phyloP scores from a whole-genome alignment of 2,329 filamentous ascomycete species.

The Penicillium occitanis region DNA sequence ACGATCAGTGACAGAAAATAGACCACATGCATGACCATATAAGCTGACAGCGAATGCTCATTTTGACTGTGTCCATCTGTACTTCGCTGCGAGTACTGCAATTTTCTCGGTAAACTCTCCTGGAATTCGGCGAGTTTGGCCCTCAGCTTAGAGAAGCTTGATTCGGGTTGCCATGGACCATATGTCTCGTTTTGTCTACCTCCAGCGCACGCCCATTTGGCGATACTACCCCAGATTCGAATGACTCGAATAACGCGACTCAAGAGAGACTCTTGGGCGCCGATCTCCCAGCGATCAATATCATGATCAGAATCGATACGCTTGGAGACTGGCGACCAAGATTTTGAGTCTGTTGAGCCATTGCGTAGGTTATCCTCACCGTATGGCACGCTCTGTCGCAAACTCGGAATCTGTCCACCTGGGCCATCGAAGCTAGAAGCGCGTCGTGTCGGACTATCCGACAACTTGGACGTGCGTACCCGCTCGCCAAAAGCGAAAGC shows the following conservation, averaged over 20 bases:
- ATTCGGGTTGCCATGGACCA: constrained; percentile 55
- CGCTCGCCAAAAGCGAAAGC: constrained; percentile 57
- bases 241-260: constrained; percentile 56
- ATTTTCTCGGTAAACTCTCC: constrained; percentile 52
- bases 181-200: constrained; percentile 53
- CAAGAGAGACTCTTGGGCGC: constrained; percentile 54
- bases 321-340: constrained; percentile 42
- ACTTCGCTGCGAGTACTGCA: constrained; percentile 53
- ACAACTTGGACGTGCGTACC: constrained; percentile 52
- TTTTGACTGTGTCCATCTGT: constrained; percentile 56
- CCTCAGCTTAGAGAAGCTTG: constrained; percentile 50
- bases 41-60: constrained; percentile 50
- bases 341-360: constrained; percentile 35
- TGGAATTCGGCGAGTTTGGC: constrained; percentile 51
- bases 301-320: constrained; percentile 46
- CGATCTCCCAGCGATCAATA: constrained; percentile 54
- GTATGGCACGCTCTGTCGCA: constrained; percentile 42
- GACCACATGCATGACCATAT: constrained; percentile 56
- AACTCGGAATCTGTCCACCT: constrained; percentile 43
- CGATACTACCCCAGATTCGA: constrained; percentile 57
- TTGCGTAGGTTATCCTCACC: constrained; percentile 42
- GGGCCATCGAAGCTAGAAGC: constrained; percentile 41
- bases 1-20: constrained; percentile 56
- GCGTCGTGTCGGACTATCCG: constrained; percentile 43
- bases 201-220: constrained; percentile 56